Evolutionary conservation across 2,329 filamentous ascomycete genomes (phyloP).

Genomic region (Aspergillus pseudonomiae): DNA sequence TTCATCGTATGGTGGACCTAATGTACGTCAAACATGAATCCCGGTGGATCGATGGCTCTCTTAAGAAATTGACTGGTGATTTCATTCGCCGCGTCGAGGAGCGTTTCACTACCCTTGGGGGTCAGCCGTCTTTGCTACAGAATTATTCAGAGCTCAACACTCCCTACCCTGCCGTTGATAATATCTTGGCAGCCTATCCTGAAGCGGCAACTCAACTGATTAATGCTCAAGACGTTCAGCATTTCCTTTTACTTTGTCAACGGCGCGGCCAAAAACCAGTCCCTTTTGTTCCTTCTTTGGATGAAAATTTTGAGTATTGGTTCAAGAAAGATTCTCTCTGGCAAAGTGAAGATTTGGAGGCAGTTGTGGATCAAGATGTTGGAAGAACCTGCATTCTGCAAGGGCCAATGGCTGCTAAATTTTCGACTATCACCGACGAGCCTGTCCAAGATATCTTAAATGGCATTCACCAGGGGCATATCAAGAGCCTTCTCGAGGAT

Average conservation of each 20-base stretch:
- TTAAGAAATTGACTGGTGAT: constrained; percentile 82
- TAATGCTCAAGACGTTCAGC: constrained; percentile 96
- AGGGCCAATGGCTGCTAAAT: constrained; percentile 88
- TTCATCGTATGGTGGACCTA: constrained; percentile 83
- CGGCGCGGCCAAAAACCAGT: constrained; percentile 93
- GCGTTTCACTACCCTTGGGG: constrained; percentile 76
- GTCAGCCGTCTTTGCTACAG: constrained; percentile 81
- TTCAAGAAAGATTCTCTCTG: constrained; percentile 99
- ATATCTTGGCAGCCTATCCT: constrained; percentile 79
- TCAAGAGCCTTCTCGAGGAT: constrained; percentile 75
- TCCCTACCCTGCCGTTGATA: constrained; percentile 76
- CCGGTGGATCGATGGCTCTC: constrained; percentile 88
- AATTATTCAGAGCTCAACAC: constrained; percentile 85
- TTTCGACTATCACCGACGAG: constrained; percentile 86
- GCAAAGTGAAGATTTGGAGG: constrained; percentile 97
- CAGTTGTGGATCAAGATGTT: constrained; percentile 94
- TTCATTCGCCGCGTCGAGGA: constrained; percentile 97
- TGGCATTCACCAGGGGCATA: constrained; percentile 85
- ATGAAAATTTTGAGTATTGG: constrained; percentile 97
- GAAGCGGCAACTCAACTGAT: constrained; percentile 89
- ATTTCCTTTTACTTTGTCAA: constrained; percentile 92
- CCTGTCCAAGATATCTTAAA: constrained; percentile 94
- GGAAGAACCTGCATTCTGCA: constrained; percentile 95
- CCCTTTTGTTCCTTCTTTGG: constrained; percentile 91
- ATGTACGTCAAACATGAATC: constrained; percentile 90